phyloP scores from a whole-genome alignment of 2,329 filamentous ascomycete species.

The Talaromyces sp. region DNA sequence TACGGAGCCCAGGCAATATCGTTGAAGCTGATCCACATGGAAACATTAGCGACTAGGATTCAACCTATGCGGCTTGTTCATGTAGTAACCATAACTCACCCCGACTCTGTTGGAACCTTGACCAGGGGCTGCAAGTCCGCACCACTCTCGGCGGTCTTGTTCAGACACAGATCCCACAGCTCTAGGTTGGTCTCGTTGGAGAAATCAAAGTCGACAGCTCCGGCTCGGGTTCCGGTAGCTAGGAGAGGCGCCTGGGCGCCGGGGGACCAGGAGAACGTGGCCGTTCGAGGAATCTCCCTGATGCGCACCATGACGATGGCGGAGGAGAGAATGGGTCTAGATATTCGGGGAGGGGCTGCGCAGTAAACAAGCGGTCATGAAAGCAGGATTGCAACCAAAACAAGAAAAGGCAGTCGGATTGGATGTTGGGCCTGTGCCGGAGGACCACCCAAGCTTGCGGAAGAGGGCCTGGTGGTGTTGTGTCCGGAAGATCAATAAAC shows the following conservation, averaged over 20 bases:
- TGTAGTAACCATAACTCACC: slow-evolving; percentile 48
- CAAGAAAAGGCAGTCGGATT: slow-evolving; percentile 17
- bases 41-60: neutral
- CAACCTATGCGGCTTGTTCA: neutral
- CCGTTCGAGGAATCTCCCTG: slow-evolving; percentile 92
- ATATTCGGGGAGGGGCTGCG: neutral
- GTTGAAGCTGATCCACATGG: slow-evolving; percentile 64
- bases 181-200: slow-evolving; percentile 95
- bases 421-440: neutral
- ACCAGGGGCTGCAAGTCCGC: slow-evolving; percentile 81
- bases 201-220: slow-evolving; percentile 94
- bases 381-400: neutral
- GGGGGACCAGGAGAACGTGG: slow-evolving; percentile 94
- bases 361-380: neutral
- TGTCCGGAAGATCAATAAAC: neutral
- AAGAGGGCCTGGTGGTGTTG: neutral
- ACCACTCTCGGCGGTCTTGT: slow-evolving; percentile 63
- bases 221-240: slow-evolving; percentile 89
- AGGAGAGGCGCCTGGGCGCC: slow-evolving; percentile 72
- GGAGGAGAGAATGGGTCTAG: slow-evolving; percentile 5
- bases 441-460: neutral
- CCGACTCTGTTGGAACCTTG: slow-evolving; percentile 81
- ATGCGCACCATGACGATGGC: slow-evolving; percentile 75
- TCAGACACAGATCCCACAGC: slow-evolving; percentile 87
- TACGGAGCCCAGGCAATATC: slow-evolving; percentile 91